Conservation (phyloP, 768 basidiomycete genomes). For the Serendipita vermifera region DNA sequence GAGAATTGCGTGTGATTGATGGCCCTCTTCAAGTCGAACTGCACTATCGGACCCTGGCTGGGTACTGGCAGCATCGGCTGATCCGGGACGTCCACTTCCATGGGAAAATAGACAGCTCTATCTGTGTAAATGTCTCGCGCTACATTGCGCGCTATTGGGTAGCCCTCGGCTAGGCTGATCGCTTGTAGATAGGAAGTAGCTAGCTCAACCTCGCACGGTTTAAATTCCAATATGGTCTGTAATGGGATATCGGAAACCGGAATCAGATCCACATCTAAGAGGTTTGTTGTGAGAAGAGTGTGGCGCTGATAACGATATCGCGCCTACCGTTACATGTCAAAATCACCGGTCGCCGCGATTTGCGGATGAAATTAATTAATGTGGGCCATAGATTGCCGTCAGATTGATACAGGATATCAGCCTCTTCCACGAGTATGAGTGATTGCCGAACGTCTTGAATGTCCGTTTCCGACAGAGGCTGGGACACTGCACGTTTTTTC, state of each 20-base stretch:
- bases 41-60: constrained; percentile 22
- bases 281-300: constrained; percentile 12
- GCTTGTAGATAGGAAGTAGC: constrained; percentile 57
- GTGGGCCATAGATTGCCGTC: constrained; percentile 79
- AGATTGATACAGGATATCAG: constrained; percentile 82
- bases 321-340: constrained; percentile 86
- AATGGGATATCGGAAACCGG: constrained; percentile 64
- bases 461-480: constrained; percentile 6
- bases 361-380: constrained; percentile 64
- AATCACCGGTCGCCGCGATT: constrained; percentile 78
- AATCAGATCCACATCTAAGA: constrained; percentile 54
- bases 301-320: constrained; percentile 7
- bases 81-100: constrained; percentile 25
- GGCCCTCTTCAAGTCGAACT: constrained; percentile 49
- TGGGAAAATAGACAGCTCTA: constrained; percentile 13
- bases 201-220: constrained; percentile 39
- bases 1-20: constrained; percentile 50
- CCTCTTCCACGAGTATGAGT: constrained; percentile 85
- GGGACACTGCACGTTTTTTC: neutral
- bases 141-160: constrained; percentile 29
- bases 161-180: constrained; percentile 46
- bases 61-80: constrained; percentile 25
- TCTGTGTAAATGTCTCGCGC: constrained; percentile 36
- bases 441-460: constrained; percentile 51
- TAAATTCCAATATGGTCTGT: constrained; percentile 56